Base-by-base conservation (phyloP, 2,329 filamentous ascomycete species). In the Sporothrix curviconia region DNA sequence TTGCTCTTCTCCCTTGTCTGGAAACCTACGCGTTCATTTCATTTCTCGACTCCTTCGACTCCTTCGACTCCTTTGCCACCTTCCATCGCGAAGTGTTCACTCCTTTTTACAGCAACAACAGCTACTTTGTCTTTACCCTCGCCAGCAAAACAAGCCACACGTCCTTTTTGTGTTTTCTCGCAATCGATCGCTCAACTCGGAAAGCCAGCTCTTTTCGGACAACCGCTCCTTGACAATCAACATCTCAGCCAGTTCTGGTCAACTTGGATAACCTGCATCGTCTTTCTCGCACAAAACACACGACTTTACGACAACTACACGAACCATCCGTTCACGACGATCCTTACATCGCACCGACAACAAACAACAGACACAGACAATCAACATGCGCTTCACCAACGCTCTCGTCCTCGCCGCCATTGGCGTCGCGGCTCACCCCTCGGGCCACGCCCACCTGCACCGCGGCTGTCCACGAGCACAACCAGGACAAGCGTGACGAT, bases 391-490 rank as follows among this genome's bases (percentile, higher is more conserved):
- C 59, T 60, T 67, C 32, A 40, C 64, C n/a, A 60, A 64, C 17
- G 55, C 71, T 40, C 58, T 71, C 43, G 62, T 71, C 34, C 62
- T 69, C 44, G 67, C 68, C 65, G 68, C 66, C 58, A 57, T 69
- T 54, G 66, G 66, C 56, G 70, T 61, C 24, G 63, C 66, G 8
- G 70, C 69, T 15, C 68, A 69, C 62, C 70, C 70, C 5, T 70
- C 69, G 3, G 67, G 66, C 56, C 69, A 71, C 52, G 78, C 62
- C 55, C 70, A 71, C 62, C 55, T 65, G 19, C 70, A 72, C 65
- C 68, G 67, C 55, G 62, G n/a, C 61, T 36, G 60, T 60, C 55
- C 64, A 68, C 51, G 65, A 65, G 50, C 64, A 68, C 49, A 63
- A 65, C 54, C 67, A 65, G 62, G 62, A 64, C 17, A 36, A 62